Evolutionary conservation across 768 basidiomycete genomes (phyloP).

Genomic region (Phlegmacium glaucopus): DNA sequence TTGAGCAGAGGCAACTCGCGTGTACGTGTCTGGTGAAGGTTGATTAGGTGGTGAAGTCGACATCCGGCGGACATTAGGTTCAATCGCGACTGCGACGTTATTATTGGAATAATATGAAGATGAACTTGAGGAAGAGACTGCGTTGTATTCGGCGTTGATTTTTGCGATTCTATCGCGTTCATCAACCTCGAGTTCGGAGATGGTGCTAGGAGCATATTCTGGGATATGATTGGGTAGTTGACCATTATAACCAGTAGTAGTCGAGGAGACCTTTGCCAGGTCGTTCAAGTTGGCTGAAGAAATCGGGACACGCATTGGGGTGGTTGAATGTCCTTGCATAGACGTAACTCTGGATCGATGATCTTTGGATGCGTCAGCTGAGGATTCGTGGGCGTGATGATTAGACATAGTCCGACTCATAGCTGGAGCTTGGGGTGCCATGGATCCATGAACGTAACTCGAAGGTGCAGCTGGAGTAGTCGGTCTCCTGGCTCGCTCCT

Average conservation of each 20-base stretch:
- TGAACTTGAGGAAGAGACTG: slow-evolving; percentile 24
- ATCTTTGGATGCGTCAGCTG: slow-evolving; percentile 13
- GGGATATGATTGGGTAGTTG: slow-evolving; percentile 6
- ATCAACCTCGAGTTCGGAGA: slow-evolving; percentile 37
- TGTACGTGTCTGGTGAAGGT: slow-evolving; percentile 4
- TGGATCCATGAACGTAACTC: slow-evolving; percentile 1
- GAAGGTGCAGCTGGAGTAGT: slow-evolving; percentile 11
- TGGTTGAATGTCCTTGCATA: slow-evolving; percentile 11
- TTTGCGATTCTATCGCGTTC: slow-evolving; percentile 37
- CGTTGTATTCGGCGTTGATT: slow-evolving; percentile 41
- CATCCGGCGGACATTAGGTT: slow-evolving; percentile 5
- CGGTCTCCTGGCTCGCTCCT: slow-evolving; percentile 8
- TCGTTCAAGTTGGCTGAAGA: slow-evolving; percentile 1
- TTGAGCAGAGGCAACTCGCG: slow-evolving; percentile 11
- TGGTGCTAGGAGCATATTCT: slow-evolving; percentile 24
- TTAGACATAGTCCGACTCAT: slow-evolving; percentile 14
- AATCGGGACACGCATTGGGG: slow-evolving; percentile 10
- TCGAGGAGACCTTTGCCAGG: slow-evolving; percentile 3
- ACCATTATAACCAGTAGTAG: slow-evolving; percentile 7
- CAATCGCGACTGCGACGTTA: slow-evolving; percentile 2
- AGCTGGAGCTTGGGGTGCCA: slow-evolving; percentile 6
- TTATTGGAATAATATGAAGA: slow-evolving; percentile 28
- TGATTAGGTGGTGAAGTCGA: slow-evolving; percentile 7
- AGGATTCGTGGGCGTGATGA: slow-evolving; percentile 10
- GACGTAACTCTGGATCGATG: slow-evolving; percentile 10